A percentile compares a stretch with the other conserved stretches of the same genome.
Evolutionary conservation across 108 stramenopile species (phyloP).

Genomic region (Pseudonitzschia multiseries): DNA sequence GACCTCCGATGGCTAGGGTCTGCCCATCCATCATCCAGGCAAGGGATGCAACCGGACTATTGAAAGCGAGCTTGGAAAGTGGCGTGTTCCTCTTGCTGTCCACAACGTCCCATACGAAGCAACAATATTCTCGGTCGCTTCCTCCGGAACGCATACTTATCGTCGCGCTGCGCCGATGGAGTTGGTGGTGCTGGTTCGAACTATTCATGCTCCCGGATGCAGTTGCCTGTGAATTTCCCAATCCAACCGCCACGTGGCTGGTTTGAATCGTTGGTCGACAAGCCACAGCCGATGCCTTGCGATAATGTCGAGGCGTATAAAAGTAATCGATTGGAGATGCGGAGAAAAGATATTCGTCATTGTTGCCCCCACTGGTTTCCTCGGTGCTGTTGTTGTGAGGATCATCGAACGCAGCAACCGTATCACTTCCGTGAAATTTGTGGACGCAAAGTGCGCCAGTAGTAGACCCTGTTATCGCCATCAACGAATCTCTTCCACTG

Average conservation of each 20-base stretch:
- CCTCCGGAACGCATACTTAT: conserved; percentile 23
- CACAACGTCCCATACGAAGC: conserved; percentile 62
- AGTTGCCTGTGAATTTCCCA: conserved; percentile 30
- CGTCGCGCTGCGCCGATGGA: conserved; percentile 23
- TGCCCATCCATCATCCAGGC: conserved; percentile 69
- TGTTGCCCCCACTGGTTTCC: conserved; percentile 3
- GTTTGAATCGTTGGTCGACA: conserved; percentile 49
- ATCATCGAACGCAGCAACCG: neutral
- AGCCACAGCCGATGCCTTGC: conserved; percentile 67
- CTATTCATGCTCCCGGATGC: neutral
- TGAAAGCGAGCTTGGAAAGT: conserved; percentile 55
- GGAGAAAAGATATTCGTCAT: conserved; percentile 18
- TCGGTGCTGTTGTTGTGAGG: neutral
- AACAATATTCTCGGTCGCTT: conserved; percentile 75
- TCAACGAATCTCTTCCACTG: neutral
- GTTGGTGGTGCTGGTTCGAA: conserved; percentile 3
- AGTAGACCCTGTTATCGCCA: conserved; percentile 68
- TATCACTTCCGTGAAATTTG: conserved; percentile 30
- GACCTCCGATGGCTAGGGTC: conserved; percentile 68
- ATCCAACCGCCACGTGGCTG: conserved; percentile 69
- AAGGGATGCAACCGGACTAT: conserved; percentile 64
- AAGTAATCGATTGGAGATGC: conserved; percentile 65
- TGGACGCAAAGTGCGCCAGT: conserved; percentile 74
- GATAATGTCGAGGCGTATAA: conserved; percentile 62
- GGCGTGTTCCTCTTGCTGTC: conserved; percentile 31